Evolutionary conservation across 148 eudicot genomes (phyloP).

Genomic region (Diospyros lotus): DNA sequence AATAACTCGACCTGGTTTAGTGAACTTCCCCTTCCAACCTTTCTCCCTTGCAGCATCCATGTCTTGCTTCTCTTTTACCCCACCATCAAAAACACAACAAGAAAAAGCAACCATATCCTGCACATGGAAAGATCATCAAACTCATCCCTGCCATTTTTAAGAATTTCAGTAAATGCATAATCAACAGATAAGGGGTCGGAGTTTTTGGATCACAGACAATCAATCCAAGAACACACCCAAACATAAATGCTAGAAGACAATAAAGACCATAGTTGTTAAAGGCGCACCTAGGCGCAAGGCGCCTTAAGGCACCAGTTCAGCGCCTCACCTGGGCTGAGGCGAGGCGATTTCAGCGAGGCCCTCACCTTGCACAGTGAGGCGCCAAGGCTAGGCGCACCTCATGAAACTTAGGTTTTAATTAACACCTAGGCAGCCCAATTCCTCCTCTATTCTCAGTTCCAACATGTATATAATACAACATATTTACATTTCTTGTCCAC

Average conservation of each 20-base stretch:
- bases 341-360: no score
- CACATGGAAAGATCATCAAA: slow-evolving; percentile 5
- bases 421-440: no score
- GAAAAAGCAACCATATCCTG: slow-evolving; percentile 99
- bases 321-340: no score
- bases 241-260: background rate
- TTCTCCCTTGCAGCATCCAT: slow-evolving; percentile 97
- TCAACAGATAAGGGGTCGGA: background rate
- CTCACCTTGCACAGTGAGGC: no score
- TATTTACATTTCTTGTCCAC: no score
- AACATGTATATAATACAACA: no score
- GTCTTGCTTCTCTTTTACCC: slow-evolving; percentile 64
- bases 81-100: slow-evolving; percentile 92
- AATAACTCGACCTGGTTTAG: slow-evolving; percentile 83
- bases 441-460: no score
- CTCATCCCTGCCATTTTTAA: background rate
- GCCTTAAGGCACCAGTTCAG: no score
- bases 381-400: no score
- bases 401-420: no score
- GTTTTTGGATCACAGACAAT: background rate
- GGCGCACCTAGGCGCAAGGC: no score
- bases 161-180: background rate
- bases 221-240: background rate
- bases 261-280: no score
- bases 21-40: slow-evolving; percentile 99